A percentile compares a stretch with the other conserved stretches of the same genome.
phyloP scores from a whole-genome alignment of 2,329 filamentous ascomycete genomes.

The Alternaria triticina region DNA sequence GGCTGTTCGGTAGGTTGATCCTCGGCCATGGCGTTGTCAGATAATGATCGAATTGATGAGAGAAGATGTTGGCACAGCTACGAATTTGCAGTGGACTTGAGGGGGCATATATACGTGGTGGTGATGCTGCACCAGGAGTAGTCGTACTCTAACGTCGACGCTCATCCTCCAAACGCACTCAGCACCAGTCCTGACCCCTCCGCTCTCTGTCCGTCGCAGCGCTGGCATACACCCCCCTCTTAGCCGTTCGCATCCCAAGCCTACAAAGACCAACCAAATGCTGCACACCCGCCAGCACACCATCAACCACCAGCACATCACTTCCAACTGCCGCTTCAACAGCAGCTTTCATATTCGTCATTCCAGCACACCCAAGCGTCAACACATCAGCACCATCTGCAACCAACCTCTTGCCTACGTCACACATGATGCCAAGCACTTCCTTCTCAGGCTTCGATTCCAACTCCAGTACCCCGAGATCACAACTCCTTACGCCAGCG shows the following conservation, averaged over 20 bases:
- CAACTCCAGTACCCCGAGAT: constrained; percentile 55
- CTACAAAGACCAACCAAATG: constrained; percentile 55
- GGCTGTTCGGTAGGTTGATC: not conserved
- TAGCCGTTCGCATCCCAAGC: constrained; percentile 55
- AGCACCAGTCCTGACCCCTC: not conserved
- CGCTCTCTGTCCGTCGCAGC: constrained; percentile 20
- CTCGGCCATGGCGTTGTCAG: fast-evolving
- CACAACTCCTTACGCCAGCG: constrained; percentile 52
- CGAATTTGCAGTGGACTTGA: not conserved
- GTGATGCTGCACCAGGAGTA: not conserved
- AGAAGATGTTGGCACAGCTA: not conserved
- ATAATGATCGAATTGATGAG: not conserved
- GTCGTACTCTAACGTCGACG: not conserved
- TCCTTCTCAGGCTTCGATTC: constrained; percentile 49
- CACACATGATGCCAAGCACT: constrained; percentile 49
- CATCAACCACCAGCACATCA: constrained; percentile 59
- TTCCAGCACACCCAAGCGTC: constrained; percentile 57
- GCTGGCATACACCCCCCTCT: constrained; percentile 53
- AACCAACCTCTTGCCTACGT: constrained; percentile 50
- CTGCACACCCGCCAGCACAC: constrained; percentile 57
- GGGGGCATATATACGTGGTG: not conserved
- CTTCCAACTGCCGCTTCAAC: constrained; percentile 56
- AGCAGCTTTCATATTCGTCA: constrained; percentile 55
- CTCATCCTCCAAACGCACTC: not conserved
- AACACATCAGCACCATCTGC: constrained; percentile 53